phyloP scores from a whole-genome alignment of 2,329 filamentous ascomycete species.

The Kalaharituber pfeilii region DNA sequence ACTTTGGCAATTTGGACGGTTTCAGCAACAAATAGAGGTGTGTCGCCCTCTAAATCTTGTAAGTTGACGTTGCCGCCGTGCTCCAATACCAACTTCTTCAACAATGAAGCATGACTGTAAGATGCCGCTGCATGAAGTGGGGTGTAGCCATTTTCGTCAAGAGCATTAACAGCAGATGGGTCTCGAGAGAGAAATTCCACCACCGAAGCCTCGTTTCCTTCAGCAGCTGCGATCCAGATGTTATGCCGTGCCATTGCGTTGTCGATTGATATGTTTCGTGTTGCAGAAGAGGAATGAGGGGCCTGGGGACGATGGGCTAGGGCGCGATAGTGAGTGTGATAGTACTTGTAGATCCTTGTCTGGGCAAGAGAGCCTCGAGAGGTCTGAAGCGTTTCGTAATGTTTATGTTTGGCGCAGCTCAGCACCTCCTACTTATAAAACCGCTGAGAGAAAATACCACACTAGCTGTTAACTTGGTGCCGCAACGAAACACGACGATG shows the following conservation, averaged over 20 bases:
- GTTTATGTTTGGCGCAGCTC: too few relatives aligned
- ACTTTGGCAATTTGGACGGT: conserved; percentile 58
- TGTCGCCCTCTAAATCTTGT: conserved; percentile 80
- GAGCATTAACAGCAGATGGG: conserved; percentile 56
- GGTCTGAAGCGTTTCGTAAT: too few relatives aligned
- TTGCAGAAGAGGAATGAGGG: too few relatives aligned
- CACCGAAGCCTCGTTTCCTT: conserved; percentile 60
- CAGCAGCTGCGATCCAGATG: conserved; percentile 37
- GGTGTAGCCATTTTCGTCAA: conserved; percentile 96
- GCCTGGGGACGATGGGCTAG: too few relatives aligned
- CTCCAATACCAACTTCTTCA: conserved; percentile 56
- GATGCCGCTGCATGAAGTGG: conserved; percentile 83
- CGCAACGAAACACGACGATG: too few relatives aligned
- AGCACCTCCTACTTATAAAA: too few relatives aligned
- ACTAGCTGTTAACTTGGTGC: too few relatives aligned
- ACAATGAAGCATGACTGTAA: conserved; percentile 70
- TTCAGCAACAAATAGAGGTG: conserved; percentile 85
- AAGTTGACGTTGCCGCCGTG: conserved; percentile 66
- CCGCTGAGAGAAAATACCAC: too few relatives aligned
- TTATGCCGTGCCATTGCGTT: conserved; percentile 20
- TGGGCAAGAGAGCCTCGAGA: too few relatives aligned
- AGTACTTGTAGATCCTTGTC: too few relatives aligned
- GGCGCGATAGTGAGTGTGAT: too few relatives aligned
- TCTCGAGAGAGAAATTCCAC: conserved; percentile 56
- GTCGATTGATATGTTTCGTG: too few relatives aligned